These are phyloP conservation scores for Schizophyllum amplum DNA, from an alignment of 1,284 basidiomycete species.

Conservation along the genomic window DNA sequence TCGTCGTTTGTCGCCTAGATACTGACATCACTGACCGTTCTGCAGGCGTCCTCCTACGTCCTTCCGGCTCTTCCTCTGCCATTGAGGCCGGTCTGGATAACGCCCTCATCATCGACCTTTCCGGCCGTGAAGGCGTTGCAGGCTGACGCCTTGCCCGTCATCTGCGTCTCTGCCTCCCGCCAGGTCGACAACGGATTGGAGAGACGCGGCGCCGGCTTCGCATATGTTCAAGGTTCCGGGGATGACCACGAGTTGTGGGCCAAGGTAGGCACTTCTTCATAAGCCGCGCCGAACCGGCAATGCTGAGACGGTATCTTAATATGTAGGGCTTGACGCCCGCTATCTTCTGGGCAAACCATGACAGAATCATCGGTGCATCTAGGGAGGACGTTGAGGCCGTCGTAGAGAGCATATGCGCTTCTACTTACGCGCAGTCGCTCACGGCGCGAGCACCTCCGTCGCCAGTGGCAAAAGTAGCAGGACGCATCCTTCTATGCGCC, in stretches of 20 bases:
- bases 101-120: constrained; percentile 41
- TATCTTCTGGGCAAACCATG: constrained; percentile 61
- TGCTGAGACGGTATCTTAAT: too few relatives aligned
- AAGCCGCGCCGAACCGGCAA: too few relatives aligned
- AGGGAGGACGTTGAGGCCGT: constrained; percentile 42
- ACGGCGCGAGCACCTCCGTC: constrained; percentile 13
- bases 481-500: constrained; percentile 30
- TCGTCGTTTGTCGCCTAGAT: neutral
- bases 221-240: constrained; percentile 84
- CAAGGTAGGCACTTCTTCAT: constrained; percentile 42
- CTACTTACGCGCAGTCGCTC: neutral
- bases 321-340: constrained; percentile 36
- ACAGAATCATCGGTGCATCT: constrained; percentile 36
- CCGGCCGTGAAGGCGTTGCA: constrained; percentile 24
- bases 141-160: constrained; percentile 49
- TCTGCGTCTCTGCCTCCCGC: constrained; percentile 76
- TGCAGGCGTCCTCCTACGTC: constrained; percentile 43
- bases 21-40: neutral
- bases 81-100: constrained; percentile 63
- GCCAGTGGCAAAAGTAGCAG: constrained; percentile 27
- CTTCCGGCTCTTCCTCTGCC: constrained; percentile 42
- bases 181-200: constrained; percentile 49
- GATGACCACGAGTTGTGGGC: constrained; percentile 89
- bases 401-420: constrained; percentile 36
- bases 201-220: constrained; percentile 53